Evolutionary conservation across 495 filamentous ascomycete species (phyloP), one percentile per base, ranked within the genome.

Genomic region (Rusavskia elegans): DNA sequence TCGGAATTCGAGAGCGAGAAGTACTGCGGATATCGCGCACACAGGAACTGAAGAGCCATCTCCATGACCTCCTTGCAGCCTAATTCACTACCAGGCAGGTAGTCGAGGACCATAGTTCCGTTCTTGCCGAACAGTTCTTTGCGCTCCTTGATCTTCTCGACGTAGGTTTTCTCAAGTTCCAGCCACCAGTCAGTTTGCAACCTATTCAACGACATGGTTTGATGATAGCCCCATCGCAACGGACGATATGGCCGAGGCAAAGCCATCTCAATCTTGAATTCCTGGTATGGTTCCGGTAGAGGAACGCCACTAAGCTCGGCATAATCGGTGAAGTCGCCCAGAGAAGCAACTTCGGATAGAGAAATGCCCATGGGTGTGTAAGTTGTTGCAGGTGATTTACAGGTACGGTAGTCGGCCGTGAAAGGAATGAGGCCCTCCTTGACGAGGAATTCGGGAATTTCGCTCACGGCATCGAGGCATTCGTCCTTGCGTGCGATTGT

Each of bases 41-140:
- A 83, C 27, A 88, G 65, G 59, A 89, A 95, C 55, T 90, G 84
- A 13, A 95, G 57, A 7, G 74, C 75, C 79, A 89, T 86, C 64
- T 95, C 89, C 88, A 95, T 93, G 17, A 92, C 67, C 61, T 95
- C 89, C 59, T 89, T 92, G 63, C 82, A 85, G 3, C 79, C 87
- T 1, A 92, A 67, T 59, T 93, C 86, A 2, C 83, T 81, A 36
- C 87, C 87, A 0, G 89, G 88, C 2, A 88, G 74, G 39, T 71
- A 70, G 37, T 84, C 73, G 30, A 93, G 75, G 29, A 94, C 79
- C 2, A 59, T 58, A 35, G 71, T 70, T 11, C 84, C 82, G 56
- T 90, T 67, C 45, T 79, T 70, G 27, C 66, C 66, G 60, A 80
- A 87, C 1, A 95, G 74, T 2, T 69, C 74, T 61, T 82, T 78